Evolutionary conservation across 768 basidiomycete genomes (phyloP), one percentile per base, ranked within the genome.

Genomic region (Tricholoma furcatifolium): DNA sequence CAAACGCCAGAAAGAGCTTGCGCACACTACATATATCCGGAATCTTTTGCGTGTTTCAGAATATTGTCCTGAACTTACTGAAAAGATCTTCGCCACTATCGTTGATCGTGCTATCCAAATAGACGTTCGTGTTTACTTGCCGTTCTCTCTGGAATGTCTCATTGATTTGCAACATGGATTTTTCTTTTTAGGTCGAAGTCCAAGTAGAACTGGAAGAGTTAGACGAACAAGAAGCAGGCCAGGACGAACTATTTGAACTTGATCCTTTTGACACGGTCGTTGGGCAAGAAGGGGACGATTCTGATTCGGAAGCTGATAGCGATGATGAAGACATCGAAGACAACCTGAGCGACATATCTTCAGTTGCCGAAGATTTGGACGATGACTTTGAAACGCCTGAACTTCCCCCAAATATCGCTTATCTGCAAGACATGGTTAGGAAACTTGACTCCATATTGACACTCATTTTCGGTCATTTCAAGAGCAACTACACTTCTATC

Each of bases 101-200:
- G 80, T 99, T 20, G 94, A 97, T 67, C 85, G 93, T n/a, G 89
- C 93, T 24, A 86, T 98, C 30, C 87, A 95, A 69, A 94, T 99
- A 53, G 97, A 99, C 68, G 96, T 95, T 62, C 51, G 91, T 23
- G 15, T 9, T 41, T 18, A 6, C 17, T 14, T 32, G 21, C 20
- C 32, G 21, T 39, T 21, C 10, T 55, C 21, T 17, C 6, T 47
- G 2, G 41, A 30, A 14, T 47, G 17, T 23, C 47, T 6, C 15
- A 9, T 17, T 32, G 30, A 20, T 27, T 21, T 31, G 43, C 42
- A 14, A n/a, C 6, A 47, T 32, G 14, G n/a, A 7, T 38, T 30
- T n/a, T n/a, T n/a, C n/a, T n/a, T n/a, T n/a, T 10, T 23, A 95
- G 93, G 92, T 97, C 23, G 96, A 99, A 70, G 94, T 99, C 30